Evolutionary conservation across 176 grass and related monocot genomes (phyloP).

Genomic region (Oryza glaberrima): DNA sequence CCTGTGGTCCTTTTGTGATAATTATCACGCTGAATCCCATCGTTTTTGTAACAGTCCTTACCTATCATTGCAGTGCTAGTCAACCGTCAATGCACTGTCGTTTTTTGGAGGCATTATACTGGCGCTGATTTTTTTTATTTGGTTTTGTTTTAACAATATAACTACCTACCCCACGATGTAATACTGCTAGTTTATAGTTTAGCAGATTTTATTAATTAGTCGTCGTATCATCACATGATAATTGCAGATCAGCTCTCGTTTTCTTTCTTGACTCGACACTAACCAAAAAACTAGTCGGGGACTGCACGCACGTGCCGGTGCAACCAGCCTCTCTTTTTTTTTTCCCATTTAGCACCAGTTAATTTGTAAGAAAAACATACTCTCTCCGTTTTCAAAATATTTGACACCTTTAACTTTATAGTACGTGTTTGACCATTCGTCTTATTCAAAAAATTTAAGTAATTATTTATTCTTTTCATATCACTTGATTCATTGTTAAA

Average conservation of each 20-base stretch:
- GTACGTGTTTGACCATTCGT: too few relatives aligned
- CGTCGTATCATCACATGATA: neutral
- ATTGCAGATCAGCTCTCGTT: neutral
- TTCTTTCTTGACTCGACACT: neutral
- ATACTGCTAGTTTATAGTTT: neutral
- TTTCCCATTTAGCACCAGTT: neutral
- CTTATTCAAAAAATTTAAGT: too few relatives aligned
- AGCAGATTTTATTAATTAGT: neutral
- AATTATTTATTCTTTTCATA: too few relatives aligned
- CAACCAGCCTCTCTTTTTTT: neutral
- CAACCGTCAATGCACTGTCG: neutral
- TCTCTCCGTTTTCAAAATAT: too few relatives aligned
- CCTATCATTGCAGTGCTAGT: neutral
- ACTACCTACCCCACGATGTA: neutral
- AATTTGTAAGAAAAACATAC: too few relatives aligned
- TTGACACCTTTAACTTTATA: too few relatives aligned
- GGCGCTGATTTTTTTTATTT: neutral
- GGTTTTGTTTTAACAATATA: neutral
- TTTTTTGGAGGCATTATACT: neutral
- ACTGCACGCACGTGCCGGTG: neutral
- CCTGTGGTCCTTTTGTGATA: neutral
- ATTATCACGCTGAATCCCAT: neutral
- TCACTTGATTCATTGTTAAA: too few relatives aligned
- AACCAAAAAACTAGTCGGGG: neutral
- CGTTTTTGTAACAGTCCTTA: neutral